Conservation (phyloP, 108 stramenopile genomes). For the Asterionellopsis glacialis region DNA sequence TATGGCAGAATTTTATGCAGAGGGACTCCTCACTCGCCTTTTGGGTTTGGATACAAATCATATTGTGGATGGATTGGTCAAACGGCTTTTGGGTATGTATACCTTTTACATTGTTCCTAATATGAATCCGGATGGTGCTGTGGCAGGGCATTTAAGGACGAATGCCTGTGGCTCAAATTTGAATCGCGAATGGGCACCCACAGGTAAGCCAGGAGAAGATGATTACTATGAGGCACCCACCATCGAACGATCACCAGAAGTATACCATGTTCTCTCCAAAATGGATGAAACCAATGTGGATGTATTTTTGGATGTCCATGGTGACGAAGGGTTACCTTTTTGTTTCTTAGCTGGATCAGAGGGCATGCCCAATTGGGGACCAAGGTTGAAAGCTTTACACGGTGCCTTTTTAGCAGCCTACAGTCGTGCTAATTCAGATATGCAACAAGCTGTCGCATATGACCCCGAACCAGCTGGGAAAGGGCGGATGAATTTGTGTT, state of each 20-base stretch:
- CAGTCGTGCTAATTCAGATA: slow-evolving; percentile 63
- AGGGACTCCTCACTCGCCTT: slow-evolving; percentile 56
- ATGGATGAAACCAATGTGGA: slow-evolving; percentile 85
- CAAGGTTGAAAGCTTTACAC: slow-evolving; percentile 61
- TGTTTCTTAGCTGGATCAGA: slow-evolving; percentile 77
- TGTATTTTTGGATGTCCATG: slow-evolving; percentile 83
- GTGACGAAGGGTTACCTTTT: slow-evolving; percentile 83
- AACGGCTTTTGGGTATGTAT: slow-evolving; percentile 40
- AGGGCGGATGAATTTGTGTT: slow-evolving; percentile 67
- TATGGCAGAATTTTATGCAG: slow-evolving; percentile 55
- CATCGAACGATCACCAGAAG: slow-evolving; percentile 76
- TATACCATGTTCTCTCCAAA: slow-evolving; percentile 62
- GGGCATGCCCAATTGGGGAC: slow-evolving; percentile 65
- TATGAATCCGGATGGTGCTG: slow-evolving; percentile 83
- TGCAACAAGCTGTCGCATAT: slow-evolving; percentile 74
- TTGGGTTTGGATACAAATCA: slow-evolving; percentile 44
- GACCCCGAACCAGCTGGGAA: slow-evolving; percentile 44
- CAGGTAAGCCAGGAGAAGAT: slow-evolving; percentile 18
- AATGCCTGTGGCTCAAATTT: slow-evolving; percentile 80
- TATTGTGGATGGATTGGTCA: slow-evolving; percentile 36
- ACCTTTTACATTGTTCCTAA: slow-evolving; percentile 85
- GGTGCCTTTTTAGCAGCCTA: slow-evolving; percentile 76
- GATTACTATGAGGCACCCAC: slow-evolving; percentile 70
- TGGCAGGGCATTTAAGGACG: slow-evolving; percentile 69
- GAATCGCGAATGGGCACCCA: slow-evolving; percentile 84